Evolutionary conservation across 2,329 filamentous ascomycete genomes (phyloP), one percentile per base, ranked within the genome.

Genomic region (Fusarium poae): DNA sequence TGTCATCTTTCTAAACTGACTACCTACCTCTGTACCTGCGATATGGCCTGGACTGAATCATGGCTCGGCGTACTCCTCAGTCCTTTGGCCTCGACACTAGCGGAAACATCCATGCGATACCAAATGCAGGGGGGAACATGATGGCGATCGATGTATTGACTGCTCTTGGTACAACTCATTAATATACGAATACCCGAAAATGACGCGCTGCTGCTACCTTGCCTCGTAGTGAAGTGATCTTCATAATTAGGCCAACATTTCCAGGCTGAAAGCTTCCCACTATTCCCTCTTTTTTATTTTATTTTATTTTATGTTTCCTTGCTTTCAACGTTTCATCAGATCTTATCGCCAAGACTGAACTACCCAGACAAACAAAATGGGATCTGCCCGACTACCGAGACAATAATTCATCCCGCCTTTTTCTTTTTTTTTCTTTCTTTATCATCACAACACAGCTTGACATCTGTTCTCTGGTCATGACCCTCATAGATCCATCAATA

Each of bases 71-170:
- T 43, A 43, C 40, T 25, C 40, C 16, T 43, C 23, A 25, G 40
- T 44, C 25, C 25, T 40, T 53, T 52, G 16, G 16, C 21, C 11
- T 29, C 12, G 15, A 27, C 43, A 42, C 20, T 63, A 64, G 27
- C 44, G 43, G 59, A 49, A 25, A 27, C 37, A 64, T 30, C 58
- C 59, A 49, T 45, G 58, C 40, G 27, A 15, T 21, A 9, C 21
- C 44, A 20, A 51, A 51, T 30, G 35, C 42, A 48, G 52, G 42
- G 52, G 46, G 46, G 21, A 25, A 30, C 30, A 34, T 42, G 29
- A 62, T 62, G 59, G 46, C 58, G 57, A 62, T 61, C 46, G 57
- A 62, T 61, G 46, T 20, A 39, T 20, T 39, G 21, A 39, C 35
- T 39, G 6, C 16, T 25, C 11, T 29, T 37, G 25, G 32, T 34